Evolutionary conservation across 192 early-diverging fungal genomes (phyloP), one percentile per base, ranked within the genome.

Genomic region (Dissophora globulifera): DNA sequence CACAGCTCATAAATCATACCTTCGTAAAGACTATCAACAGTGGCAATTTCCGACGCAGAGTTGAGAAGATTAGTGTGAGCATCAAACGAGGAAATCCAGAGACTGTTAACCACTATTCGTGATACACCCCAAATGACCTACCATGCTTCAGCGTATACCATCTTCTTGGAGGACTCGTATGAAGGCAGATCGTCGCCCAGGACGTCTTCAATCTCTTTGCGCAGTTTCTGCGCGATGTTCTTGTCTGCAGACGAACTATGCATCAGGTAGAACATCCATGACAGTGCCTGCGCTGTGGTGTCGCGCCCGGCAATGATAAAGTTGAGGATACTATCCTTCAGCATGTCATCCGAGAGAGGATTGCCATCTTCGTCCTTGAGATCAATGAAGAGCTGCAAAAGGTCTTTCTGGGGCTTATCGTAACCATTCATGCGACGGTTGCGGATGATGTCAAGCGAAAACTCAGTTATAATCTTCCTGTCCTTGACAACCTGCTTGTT

Each of bases 231-330:
- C 4, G 66, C 58, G 32, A 76, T 55, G 22, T 58, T 33, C 26
- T 82, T 82, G 50, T 85, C 58, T 43, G 69, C 46, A 30, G 66
- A 53, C 1, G 84, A 58, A 12, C 69, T 41, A 23, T 60, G 54
- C 25, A 75, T 52, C 19, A 75, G 35, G 50, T 78, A 84, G 23
- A 88, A 64, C 52, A 86, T 82, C 87, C 89, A 89, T 4, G 75
- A 59, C 2, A 89, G 74, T 1, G 71, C 62, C 33, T 75, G 62
- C 2, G 71, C 71, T 2, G 71, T 75, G 3, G 62, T 75, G 13
- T 75, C 71, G 17, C 62, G 71, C 35, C 70, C 70, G 22, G 70
- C 69, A 29, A 64, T 66, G 43, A 55, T 62, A 38, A 85, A 80
- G 66, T 80, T 87, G 12, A 85, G 50, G 26, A 84, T 67, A n/a